Conservation (phyloP, 306 rosid species). For the Sindora glabra region DNA sequence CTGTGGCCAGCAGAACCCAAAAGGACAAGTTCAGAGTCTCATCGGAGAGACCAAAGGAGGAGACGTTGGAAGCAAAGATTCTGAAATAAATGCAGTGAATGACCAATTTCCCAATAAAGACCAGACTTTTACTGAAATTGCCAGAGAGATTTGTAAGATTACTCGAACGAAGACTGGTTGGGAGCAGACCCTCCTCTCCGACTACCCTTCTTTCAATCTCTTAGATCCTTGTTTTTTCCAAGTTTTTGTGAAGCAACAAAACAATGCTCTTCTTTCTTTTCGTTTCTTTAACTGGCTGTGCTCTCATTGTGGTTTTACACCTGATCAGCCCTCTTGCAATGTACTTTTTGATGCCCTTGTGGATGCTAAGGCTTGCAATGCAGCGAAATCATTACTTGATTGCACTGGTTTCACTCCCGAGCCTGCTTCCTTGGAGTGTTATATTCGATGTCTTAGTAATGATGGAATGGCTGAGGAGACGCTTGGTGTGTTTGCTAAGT, state of each 20-base stretch:
- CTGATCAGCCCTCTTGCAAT: conserved; percentile 35
- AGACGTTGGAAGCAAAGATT: not conserved
- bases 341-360: conserved; percentile 49
- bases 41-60: conserved; percentile 25
- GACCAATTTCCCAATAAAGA: not conserved
- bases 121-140: conserved; percentile 17
- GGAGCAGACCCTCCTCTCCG: conserved; percentile 56
- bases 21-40: conserved; percentile 32
- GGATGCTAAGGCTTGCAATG: conserved; percentile 49
- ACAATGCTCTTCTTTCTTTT: conserved; percentile 49
- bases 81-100: not conserved
- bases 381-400: conserved; percentile 44
- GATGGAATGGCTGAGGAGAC: conserved; percentile 58
- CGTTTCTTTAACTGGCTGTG: conserved; percentile 67
- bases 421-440: conserved; percentile 43
- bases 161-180: conserved; percentile 57
- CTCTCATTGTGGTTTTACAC: conserved; percentile 39
- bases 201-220: conserved; percentile 56
- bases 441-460: conserved; percentile 35
- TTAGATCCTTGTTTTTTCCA: conserved; percentile 43
- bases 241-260: conserved; percentile 43
- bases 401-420: conserved; percentile 34
- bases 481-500: conserved; percentile 26
- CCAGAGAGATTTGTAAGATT: conserved; percentile 41
- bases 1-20: not conserved